These are phyloP conservation scores for Colletotrichum zoysiae DNA, from an alignment of 2,329 filamentous ascomycete species.

Conservation along the genomic window DNA sequence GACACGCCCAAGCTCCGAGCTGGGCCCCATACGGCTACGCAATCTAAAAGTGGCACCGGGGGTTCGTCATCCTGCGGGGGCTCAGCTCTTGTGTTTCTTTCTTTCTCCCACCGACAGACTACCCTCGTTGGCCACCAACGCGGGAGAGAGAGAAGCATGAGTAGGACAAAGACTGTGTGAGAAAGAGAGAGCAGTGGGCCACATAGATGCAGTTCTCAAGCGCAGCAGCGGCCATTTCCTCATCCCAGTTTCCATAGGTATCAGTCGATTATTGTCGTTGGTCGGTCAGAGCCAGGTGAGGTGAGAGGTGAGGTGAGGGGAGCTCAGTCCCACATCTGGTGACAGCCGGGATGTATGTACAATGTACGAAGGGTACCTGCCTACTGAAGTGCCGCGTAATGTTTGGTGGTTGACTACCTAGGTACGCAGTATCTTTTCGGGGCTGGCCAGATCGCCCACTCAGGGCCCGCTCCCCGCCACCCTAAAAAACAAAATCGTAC, in stretches of 20 bases:
- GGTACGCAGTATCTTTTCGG: background rate
- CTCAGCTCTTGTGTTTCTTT: constrained; percentile 32
- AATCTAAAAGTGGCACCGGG: constrained; percentile 30
- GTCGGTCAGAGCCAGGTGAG: background rate
- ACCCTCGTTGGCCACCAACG: background rate
- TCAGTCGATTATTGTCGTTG: background rate
- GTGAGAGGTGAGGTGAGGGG: background rate
- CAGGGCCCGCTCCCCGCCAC: constrained; percentile 3
- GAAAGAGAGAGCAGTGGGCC: background rate
- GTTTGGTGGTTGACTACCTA: constrained; percentile 35
- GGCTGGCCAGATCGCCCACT: constrained; percentile 37
- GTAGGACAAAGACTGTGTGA: too few relatives aligned
- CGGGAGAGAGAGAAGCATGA: background rate
- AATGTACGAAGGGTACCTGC: too few relatives aligned
- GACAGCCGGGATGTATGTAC: constrained; percentile 10
- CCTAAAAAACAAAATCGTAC: background rate
- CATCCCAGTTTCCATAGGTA: background rate
- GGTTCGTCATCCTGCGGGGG: constrained; percentile 41
- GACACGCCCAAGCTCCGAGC: constrained; percentile 37
- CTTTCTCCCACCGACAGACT: background rate
- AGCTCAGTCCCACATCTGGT: constrained; percentile 26
- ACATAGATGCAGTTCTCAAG: background rate
- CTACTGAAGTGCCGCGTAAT: constrained; percentile 3
- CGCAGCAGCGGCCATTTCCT: background rate
- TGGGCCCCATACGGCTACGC: constrained; percentile 30